These are phyloP conservation scores for Nemania sp. DNA, from an alignment of 2,329 filamentous ascomycete species.

Conservation along the genomic window DNA sequence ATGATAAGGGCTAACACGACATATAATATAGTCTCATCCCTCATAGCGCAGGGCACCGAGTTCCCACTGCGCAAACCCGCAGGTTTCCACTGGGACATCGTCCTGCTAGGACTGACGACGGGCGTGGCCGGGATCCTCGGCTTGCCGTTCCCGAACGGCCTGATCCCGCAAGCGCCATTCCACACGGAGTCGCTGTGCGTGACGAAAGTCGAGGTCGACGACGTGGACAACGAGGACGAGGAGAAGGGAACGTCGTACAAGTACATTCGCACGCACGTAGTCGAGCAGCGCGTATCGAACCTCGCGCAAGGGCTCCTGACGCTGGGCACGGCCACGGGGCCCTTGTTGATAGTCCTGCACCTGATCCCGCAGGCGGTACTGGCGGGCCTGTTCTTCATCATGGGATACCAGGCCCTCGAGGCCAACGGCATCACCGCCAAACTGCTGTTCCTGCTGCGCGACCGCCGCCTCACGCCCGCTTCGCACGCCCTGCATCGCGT, in stretches of 20 bases:
- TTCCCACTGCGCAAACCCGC: conserved; percentile 80
- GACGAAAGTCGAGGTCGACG: conserved; percentile 56
- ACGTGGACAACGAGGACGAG: conserved; percentile 54
- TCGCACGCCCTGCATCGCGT: conserved; percentile 64
- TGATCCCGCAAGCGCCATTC: conserved; percentile 83
- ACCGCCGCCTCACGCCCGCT: conserved; percentile 62
- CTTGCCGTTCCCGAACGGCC: conserved; percentile 78
- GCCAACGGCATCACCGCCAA: conserved; percentile 79
- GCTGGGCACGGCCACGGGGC: conserved; percentile 76
- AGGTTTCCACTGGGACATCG: conserved; percentile 85
- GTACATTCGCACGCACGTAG: conserved; percentile 62
- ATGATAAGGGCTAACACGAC: conserved; percentile 2
- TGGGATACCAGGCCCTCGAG: conserved; percentile 78
- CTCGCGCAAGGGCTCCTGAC: conserved; percentile 77
- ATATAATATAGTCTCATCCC: conserved; percentile 65
- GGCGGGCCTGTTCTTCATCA: conserved; percentile 81
- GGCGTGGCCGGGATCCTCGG: conserved; percentile 75
- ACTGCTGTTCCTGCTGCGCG: conserved; percentile 69
- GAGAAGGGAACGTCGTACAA: conserved; percentile 59
- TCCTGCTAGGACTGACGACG: conserved; percentile 77
- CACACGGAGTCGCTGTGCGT: conserved; percentile 80
- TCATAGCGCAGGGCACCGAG: conserved; percentile 82
- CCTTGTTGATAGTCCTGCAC: conserved; percentile 72
- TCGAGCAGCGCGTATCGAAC: conserved; percentile 80
- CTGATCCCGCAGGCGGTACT: conserved; percentile 79